Base-by-base conservation (phyloP, 2,329 filamentous ascomycete genomes). In the Ophidiomyces ophidiicola region DNA sequence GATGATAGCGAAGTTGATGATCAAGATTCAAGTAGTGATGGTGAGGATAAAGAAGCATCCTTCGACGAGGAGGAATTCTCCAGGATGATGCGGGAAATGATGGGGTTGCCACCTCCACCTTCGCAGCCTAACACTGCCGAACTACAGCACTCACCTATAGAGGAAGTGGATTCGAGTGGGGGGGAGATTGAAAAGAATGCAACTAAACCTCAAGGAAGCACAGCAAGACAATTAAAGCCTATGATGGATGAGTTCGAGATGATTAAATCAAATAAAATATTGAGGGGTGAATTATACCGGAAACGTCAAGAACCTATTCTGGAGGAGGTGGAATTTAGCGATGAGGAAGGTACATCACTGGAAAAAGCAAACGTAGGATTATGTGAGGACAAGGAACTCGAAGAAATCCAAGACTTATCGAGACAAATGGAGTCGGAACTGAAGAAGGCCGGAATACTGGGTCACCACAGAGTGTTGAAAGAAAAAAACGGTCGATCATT, bases 51-150 rank as follows among this genome's bases (percentile, higher is more conserved):
- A 48, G 80, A 81, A 32, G 75, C 82, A 4, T 80, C 77, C 41
- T 88, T 92, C 48, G 77, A 93, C 47, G 87, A 96, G 57, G 75
- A 78, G 24, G 80, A 88, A 39, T 94, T 94, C 49, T 71, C 80
- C 6, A 74, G 68, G 38, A 85, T 94, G 71, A 94, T 98, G 84
- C 76, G 78, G 44, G 82, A 92, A 54, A 87, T 92, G 78, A 87
- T 90, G 79, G 83, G 82, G 0, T 67, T 77, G 57, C 68, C 72
- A 5, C 59, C 66, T 3, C 41, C 54, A 8, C 54, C 48, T 19
- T 48, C 50, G 26, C 48, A 47, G 6, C 44, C 46, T 10, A 46
- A 50, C 10, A 43, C 47, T 6, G 42, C 48, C 26, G 46, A 49
- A 3, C 46, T 46, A 24, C 34, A 17, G 17, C 34, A 33, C 7